Conservation (phyloP, 148 eudicot genomes). For the Cornus florida region DNA sequence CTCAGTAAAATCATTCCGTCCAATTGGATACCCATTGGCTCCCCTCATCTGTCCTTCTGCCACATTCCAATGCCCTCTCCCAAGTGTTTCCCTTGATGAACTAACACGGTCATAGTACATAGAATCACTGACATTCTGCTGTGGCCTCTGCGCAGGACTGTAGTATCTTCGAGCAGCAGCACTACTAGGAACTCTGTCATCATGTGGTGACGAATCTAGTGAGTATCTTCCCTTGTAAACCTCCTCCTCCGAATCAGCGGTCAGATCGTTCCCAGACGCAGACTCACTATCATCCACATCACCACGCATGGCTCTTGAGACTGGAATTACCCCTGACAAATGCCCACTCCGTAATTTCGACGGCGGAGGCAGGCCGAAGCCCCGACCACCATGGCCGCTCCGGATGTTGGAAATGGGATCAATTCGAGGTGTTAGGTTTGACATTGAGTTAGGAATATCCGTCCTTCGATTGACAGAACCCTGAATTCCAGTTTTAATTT, state of each 20-base stretch:
- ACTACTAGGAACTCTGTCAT: constrained; percentile 41
- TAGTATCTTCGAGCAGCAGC: constrained; percentile 26
- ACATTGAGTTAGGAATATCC: constrained; percentile 42
- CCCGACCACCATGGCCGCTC: constrained; percentile 24
- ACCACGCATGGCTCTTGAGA: constrained; percentile 34
- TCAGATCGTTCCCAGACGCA: constrained; percentile 52
- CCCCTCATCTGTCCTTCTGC: constrained; percentile 42
- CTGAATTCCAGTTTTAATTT: constrained; percentile 28
- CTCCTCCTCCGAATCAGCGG: constrained; percentile 68
- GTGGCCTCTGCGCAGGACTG: constrained; percentile 31
- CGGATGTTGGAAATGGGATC: constrained; percentile 42
- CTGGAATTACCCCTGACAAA: constrained; percentile 55
- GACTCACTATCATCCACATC: constrained; percentile 45
- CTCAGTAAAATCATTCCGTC: constrained; percentile 38
- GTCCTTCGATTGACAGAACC: constrained; percentile 43
- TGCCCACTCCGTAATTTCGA: constrained; percentile 67
- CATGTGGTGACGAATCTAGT: constrained; percentile 78
- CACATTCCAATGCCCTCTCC: constrained; percentile 22
- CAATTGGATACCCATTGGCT: constrained; percentile 43
- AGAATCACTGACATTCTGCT: constrained; percentile 58
- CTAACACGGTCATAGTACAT: constrained; percentile 71
- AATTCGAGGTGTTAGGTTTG: constrained; percentile 40
- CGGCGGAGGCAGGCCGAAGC: constrained; percentile 69
- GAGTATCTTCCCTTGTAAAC: constrained; percentile 72
- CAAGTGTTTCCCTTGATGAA: constrained; percentile 64